Evolutionary conservation across 2,329 filamentous ascomycete genomes (phyloP), one percentile per base, ranked within the genome.

Genomic region (Coniochaeta hoffmannii): DNA sequence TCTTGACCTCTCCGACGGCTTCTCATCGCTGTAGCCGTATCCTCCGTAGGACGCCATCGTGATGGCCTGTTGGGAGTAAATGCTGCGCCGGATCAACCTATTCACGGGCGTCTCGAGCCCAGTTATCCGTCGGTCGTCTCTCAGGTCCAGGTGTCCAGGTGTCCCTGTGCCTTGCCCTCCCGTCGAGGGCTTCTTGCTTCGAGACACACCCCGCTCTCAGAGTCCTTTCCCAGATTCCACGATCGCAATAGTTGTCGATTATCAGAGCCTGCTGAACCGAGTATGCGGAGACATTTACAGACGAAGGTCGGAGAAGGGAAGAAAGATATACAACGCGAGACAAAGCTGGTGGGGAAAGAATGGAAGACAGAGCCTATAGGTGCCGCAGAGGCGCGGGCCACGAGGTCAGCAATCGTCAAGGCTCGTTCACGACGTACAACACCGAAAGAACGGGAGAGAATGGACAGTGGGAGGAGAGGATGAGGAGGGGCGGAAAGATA

Each of bases 1-100:
- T 86, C 89, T 81, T 68, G 88, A 83, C 66, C 89, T 78, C 73
- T 93, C 89, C 58, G 83, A 81, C 56, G 75, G 77, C 68, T 74
- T 77, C 65, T 73, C 49, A 35, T 53, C 56, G 53, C 55, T 50
- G 53, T 61, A 60, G 44, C 52, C 66, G 60, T 69, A 69, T 24
- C 66, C 71, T 44, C 65, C 68, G 62, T 71, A 73, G 64, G 67
- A 68, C 52, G 67, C 67, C 68, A 64, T 69, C 35, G 55, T 58
- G 56, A 51, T 36, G 49, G 54, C 36, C 54, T 44, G 24, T 61
- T 58, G 15, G 41, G 51, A 35, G 17, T 55, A 32, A 55, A 53
- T 31, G 19, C 32, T 28, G 28, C 54, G 19, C 53, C 52, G 35
- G 26, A 26, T n/a, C 54, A 34, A 56, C 58, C 53, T 61, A 53